Evolutionary conservation across 257 asterid species (phyloP).

Genomic region (Solanum appendiculatum): DNA sequence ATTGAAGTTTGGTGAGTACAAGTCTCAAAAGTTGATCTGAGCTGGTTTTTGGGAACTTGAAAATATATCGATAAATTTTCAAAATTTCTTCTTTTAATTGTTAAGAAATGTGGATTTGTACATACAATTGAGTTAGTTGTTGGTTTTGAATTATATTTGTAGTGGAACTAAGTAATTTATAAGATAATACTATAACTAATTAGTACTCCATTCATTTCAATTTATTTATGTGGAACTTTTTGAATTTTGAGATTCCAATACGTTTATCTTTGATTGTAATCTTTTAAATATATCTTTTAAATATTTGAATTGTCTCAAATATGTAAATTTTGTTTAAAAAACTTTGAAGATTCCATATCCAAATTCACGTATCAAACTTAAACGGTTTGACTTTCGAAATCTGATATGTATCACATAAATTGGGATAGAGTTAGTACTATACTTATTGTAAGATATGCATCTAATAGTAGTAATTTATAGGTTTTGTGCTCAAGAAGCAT

Average conservation of each 20-base stretch:
- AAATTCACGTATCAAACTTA: background rate
- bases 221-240: no score
- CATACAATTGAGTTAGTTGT: background rate
- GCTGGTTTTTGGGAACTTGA: background rate
- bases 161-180: background rate
- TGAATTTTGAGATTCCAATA: background rate
- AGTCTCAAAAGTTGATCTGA: background rate
- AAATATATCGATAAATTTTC: no score
- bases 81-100: background rate
- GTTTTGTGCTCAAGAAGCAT: background rate
- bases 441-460: background rate
- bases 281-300: no score
- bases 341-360: background rate
- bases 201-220: no score
- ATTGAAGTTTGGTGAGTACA: background rate
- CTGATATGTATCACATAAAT: fast-evolving
- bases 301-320: background rate
- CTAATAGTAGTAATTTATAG: background rate
- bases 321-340: background rate
- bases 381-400: background rate
- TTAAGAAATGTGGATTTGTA: background rate
- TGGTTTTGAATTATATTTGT: background rate
- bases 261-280: no score
- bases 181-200: no score
- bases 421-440: background rate